phyloP scores from a whole-genome alignment of 495 filamentous ascomycete genomes.

The Daldinia caldariorum region DNA sequence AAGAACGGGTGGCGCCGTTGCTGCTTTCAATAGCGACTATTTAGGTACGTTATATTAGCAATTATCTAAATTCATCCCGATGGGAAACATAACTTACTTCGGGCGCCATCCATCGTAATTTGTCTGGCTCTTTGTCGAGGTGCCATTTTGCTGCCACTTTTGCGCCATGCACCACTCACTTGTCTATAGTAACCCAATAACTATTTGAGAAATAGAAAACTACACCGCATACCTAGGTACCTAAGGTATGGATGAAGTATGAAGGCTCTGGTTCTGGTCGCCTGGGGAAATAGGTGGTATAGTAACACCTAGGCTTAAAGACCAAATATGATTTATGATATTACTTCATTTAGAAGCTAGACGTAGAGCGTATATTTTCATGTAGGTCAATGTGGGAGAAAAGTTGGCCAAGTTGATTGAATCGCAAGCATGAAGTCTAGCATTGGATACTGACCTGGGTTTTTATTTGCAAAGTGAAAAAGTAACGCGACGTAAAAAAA shows the following conservation, averaged over 20 bases:
- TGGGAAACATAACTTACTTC: conserved; percentile 26
- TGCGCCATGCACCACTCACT: conserved; percentile 11
- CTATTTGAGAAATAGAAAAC: not conserved
- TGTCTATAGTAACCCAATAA: not conserved
- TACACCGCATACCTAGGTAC: not conserved
- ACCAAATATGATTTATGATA: not conserved
- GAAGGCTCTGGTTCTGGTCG: not conserved
- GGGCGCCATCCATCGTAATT: conserved; percentile 40
- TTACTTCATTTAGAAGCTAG: not conserved
- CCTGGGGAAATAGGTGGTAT: not conserved
- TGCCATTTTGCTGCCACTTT: conserved; percentile 31
- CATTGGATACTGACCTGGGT: conserved; percentile 7
- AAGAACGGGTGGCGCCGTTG: conserved; percentile 40
- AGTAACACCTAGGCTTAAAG: not conserved
- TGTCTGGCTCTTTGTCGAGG: conserved; percentile 33
- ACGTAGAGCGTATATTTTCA: not conserved
- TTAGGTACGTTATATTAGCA: conserved; percentile 34
- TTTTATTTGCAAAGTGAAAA: not conserved
- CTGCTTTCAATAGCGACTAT: conserved; percentile 46
- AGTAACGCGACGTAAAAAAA: not conserved
- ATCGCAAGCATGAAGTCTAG: conserved; percentile 9
- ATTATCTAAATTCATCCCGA: not conserved
- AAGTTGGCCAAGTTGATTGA: conserved; percentile 1
- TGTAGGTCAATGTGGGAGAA: not conserved
- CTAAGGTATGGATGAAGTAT: not conserved